These are phyloP conservation scores for Coix lacrymajobi DNA, from an alignment of 176 grass and related monocot species.

Conservation along the genomic window DNA sequence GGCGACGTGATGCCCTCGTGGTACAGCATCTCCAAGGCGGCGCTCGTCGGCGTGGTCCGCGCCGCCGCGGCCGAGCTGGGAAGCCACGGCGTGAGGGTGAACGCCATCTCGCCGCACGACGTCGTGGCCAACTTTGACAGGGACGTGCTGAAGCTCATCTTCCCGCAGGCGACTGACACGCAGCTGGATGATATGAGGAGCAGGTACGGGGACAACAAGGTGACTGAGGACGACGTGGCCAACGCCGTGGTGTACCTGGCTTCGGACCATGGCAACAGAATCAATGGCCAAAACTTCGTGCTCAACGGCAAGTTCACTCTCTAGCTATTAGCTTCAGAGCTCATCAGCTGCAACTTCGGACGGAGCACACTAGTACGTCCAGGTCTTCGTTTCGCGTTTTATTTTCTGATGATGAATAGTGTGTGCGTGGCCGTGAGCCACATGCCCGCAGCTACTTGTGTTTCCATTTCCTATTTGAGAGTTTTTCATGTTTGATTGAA, in stretches of 20 bases:
- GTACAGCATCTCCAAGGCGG: conserved; percentile 20
- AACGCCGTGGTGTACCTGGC: not conserved
- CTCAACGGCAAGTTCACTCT: not conserved
- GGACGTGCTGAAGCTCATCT: not conserved
- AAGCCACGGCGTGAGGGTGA: conserved; percentile 10
- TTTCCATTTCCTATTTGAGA: no score
- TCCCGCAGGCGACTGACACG: not conserved
- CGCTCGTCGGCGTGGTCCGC: not conserved
- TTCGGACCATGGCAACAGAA: not conserved
- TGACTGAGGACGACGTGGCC: not conserved
- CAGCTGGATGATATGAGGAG: not conserved
- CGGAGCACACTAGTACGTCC: no score
- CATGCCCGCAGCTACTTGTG: no score
- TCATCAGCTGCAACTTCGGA: no score
- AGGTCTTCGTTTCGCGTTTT: no score
- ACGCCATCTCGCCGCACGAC: conserved; percentile 22
- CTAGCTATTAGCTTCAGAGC: not conserved
- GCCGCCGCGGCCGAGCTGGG: conserved; percentile 5
- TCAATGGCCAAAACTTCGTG: not conserved
- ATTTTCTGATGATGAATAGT: no score
- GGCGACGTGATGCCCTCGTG: not conserved
- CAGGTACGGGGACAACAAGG: not conserved
- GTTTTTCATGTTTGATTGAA: no score
- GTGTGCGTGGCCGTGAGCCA: no score
- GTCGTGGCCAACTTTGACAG: not conserved